phyloP scores from a whole-genome alignment of 163 green algal genomes.

The Trebouxiophyceae sp. region DNA sequence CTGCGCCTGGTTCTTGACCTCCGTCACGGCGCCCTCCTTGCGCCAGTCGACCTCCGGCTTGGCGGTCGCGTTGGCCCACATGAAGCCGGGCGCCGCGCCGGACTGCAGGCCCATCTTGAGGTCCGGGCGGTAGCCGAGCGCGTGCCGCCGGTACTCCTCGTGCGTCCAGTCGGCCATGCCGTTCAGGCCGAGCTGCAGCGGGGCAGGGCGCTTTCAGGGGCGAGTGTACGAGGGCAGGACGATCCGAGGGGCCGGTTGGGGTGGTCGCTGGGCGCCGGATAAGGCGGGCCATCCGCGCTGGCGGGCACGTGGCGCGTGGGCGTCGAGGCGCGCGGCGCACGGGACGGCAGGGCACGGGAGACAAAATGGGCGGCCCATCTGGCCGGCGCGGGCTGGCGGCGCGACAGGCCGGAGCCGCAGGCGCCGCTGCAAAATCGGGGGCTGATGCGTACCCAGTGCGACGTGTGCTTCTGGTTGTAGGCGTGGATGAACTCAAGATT shows the following conservation, averaged over 20 bases:
- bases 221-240: too few species aligned
- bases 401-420: too few species aligned
- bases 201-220: too few species aligned
- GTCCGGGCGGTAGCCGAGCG: conserved; percentile 55
- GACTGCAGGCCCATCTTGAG: conserved; percentile 9
- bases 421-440: too few species aligned
- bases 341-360: too few species aligned
- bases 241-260: too few species aligned
- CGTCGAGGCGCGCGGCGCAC: too few species aligned
- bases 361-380: too few species aligned
- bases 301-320: too few species aligned
- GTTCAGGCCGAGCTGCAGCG: conserved; percentile 66
- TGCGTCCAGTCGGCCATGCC: conserved; percentile 71
- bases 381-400: too few species aligned
- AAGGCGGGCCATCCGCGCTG: too few species aligned
- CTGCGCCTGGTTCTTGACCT: conserved; percentile 90
- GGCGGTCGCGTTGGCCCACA: conserved; percentile 41
- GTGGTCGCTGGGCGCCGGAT: too few species aligned
- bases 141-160: conserved; percentile 58
- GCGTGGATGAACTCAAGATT: conserved; percentile 68
- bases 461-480: conserved; percentile 57
- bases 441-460: conserved; percentile 32
- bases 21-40: conserved; percentile 66
- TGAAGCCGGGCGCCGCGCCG: conserved; percentile 26
- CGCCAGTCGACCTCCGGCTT: conserved; percentile 79